Base-by-base conservation (phyloP, 768 basidiomycete genomes). In the Phanerochaete sordida region DNA sequence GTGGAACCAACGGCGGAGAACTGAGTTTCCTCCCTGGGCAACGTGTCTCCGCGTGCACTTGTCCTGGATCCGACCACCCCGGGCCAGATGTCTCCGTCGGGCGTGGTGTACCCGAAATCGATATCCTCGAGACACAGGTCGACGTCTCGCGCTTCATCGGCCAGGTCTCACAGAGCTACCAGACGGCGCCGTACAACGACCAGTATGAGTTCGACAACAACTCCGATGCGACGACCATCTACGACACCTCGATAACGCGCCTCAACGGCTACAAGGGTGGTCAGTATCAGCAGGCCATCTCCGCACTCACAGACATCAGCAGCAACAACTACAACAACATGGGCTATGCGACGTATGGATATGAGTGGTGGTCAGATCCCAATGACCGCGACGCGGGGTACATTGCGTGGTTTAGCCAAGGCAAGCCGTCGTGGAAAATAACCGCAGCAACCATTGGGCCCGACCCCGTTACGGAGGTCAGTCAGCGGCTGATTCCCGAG, bases 51-150 rank as follows among this genome's bases (percentile, higher is more conserved):
- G 82, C 93, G 1, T 98, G 95, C 73, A 95, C 94, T 2, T 98
- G 95, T 70, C 74, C 88, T 0, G 86, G 84, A 13, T 83, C 84
- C 28, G 91, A 93, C 65, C 95, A 98, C 70, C 95, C 95, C 1
- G 95, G 95, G 12, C 95, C 95, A 2, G 79, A 67, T 39, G 78
- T 80, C 56, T 79, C 73, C 28, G 76, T 75, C 16, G 87, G 87
- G 21, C 85, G 95, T 54, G 85, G 85, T 31, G 91, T 88, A 1
- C 95, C 96, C 1, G 96, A 98, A 77, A 93, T 98, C 65, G 95
- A 98, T 73, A 80, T 98, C 61, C 69, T 96, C 59, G 95, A 98
- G 76, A 86, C 93, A 0, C 89, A 94, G 71, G 75, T 87, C 60
- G 77, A 93, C 65, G 65, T 79, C 33, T 61, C 55, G 57, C 60